Conservation (phyloP, 768 basidiomycete genomes). For the Lactarius trivialis region DNA sequence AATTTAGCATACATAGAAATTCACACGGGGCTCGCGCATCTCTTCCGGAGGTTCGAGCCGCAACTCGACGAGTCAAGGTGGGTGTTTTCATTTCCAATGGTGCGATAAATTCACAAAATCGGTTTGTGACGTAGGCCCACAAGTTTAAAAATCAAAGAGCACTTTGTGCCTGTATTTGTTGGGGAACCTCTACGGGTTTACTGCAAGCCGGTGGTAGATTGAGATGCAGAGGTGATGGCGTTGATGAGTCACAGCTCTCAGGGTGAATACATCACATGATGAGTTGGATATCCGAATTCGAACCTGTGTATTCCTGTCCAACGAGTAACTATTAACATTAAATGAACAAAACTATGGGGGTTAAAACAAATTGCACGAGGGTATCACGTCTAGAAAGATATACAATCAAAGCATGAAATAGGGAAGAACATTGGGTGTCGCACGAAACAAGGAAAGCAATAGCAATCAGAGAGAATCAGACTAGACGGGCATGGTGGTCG, state of each 20-base stretch:
- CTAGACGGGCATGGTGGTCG: background rate
- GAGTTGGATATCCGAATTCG: background rate
- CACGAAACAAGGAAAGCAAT: conserved; percentile 6
- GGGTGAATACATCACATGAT: background rate
- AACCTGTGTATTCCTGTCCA: background rate
- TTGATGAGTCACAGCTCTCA: background rate
- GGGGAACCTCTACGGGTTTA: conserved; percentile 8
- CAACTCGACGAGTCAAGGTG: conserved; percentile 26
- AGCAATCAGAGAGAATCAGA: background rate
- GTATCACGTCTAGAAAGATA: background rate
- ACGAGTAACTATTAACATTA: conserved; percentile 10
- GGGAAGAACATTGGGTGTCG: conserved; percentile 12
- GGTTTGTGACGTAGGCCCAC: conserved; percentile 1
- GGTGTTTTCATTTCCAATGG: background rate
- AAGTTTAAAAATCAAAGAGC: conserved; percentile 13
- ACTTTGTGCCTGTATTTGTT: conserved; percentile 10
- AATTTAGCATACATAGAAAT: conserved; percentile 43
- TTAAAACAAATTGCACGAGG: background rate
- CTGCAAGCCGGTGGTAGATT: conserved; percentile 3
- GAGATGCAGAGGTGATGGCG: background rate
- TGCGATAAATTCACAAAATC: background rate
- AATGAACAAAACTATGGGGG: conserved; percentile 3
- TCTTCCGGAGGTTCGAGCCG: conserved; percentile 37
- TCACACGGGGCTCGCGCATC: conserved; percentile 36
- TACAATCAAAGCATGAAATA: background rate